Evolutionary conservation across 257 asterid genomes (phyloP).

Genomic region (Ehretia macrophylla): DNA sequence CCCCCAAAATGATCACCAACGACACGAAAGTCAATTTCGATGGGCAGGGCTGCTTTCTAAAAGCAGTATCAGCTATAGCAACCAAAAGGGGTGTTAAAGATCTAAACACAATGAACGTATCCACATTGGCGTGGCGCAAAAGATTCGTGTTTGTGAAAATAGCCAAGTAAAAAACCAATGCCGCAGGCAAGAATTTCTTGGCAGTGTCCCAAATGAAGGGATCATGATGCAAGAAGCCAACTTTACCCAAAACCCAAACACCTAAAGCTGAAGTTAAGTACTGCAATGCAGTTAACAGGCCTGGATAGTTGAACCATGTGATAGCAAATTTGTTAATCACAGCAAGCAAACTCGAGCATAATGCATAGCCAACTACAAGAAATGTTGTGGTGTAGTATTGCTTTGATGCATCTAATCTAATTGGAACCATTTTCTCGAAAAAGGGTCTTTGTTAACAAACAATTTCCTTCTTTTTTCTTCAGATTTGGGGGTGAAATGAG

Average conservation of each 20-base stretch:
- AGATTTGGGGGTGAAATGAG: background rate
- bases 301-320: conserved; percentile 86
- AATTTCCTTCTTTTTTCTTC: too few species aligned
- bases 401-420: conserved; percentile 48
- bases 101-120: conserved; percentile 86
- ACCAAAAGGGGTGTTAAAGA: conserved; percentile 82
- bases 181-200: conserved; percentile 93
- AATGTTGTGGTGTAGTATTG: conserved; percentile 74
- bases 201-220: conserved; percentile 64
- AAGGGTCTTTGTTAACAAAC: background rate
- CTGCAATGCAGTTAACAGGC: conserved; percentile 87
- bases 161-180: conserved; percentile 77
- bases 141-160: conserved; percentile 91
- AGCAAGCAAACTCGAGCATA: conserved; percentile 90
- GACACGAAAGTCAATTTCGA: conserved; percentile 74
- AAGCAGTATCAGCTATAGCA: conserved; percentile 81
- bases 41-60: conserved; percentile 81
- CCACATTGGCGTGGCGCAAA: conserved; percentile 95
- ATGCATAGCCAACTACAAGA: conserved; percentile 83
- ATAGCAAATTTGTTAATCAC: conserved; percentile 92
- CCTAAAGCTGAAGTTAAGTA: conserved; percentile 81
- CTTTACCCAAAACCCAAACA: conserved; percentile 79
- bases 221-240: conserved; percentile 80
- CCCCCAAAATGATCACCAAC: conserved; percentile 61
- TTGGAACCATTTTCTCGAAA: conserved; percentile 36